Evolutionary conservation across 2,329 filamentous ascomycete species (phyloP).

Genomic region (Trichoderma endophyticum): DNA sequence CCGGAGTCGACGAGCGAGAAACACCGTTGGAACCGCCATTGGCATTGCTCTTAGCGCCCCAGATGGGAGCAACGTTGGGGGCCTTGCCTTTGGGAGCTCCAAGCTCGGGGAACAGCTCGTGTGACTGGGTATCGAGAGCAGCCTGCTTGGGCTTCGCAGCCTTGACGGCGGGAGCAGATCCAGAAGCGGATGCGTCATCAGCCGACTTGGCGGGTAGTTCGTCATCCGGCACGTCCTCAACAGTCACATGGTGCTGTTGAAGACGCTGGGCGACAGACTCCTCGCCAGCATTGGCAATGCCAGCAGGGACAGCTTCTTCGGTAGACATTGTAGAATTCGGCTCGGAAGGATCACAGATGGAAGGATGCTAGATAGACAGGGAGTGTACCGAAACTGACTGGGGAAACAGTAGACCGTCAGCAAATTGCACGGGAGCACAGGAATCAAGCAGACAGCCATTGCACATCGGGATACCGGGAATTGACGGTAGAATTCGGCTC

Average conservation of each 20-base stretch:
- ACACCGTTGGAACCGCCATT: constrained; percentile 58
- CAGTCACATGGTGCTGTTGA: constrained; percentile 61
- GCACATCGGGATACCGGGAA: background rate
- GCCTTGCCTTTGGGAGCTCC: constrained; percentile 68
- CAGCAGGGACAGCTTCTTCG: constrained; percentile 29
- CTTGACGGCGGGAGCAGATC: constrained; percentile 51
- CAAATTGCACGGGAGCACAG: background rate
- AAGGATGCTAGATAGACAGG: background rate
- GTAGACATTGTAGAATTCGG: constrained; percentile 41
- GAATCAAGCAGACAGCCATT: background rate
- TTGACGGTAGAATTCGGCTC: background rate
- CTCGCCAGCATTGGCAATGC: constrained; percentile 38
- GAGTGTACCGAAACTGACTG: background rate
- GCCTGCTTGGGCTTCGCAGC: constrained; percentile 66
- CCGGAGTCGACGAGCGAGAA: constrained; percentile 61
- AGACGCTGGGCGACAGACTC: constrained; percentile 60
- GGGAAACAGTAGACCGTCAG: background rate
- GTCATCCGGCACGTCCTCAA: constrained; percentile 81
- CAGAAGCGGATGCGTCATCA: constrained; percentile 45
- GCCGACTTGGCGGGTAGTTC: constrained; percentile 61
- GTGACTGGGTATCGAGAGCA: constrained; percentile 74
- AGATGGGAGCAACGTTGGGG: constrained; percentile 66
- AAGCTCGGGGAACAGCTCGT: constrained; percentile 91
- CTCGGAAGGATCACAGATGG: background rate
- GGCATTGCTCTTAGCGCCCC: constrained; percentile 65